A percentile compares a stretch with the other conserved stretches of the same genome.
Evolutionary conservation across 2,329 filamentous ascomycete genomes (phyloP).

Genomic region (Aspergillus sp.): DNA sequence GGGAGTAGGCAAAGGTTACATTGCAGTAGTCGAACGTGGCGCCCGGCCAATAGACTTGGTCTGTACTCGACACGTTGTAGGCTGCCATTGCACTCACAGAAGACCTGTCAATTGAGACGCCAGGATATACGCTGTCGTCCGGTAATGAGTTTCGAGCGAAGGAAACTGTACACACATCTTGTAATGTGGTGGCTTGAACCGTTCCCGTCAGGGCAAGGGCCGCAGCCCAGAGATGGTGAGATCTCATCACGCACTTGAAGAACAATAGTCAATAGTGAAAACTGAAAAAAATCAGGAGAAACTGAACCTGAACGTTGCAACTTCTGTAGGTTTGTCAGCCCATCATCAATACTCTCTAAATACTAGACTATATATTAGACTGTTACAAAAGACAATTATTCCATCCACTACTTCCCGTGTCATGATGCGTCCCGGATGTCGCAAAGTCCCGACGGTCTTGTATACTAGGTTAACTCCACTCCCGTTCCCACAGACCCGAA

Average conservation of each 20-base stretch:
- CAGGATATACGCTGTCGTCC: background rate
- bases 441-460: background rate
- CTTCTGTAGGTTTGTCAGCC: no score
- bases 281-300: background rate
- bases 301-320: background rate
- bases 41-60: background rate
- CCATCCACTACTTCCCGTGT: background rate
- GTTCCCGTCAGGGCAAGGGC: background rate
- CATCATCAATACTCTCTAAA: background rate
- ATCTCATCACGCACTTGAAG: background rate
- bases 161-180: background rate
- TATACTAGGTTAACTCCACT: background rate
- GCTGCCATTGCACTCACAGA: background rate
- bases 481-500: background rate
- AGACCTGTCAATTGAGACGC: background rate
- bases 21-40: background rate
- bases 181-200: background rate
- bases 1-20: background rate
- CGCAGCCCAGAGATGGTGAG: background rate
- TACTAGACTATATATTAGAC: background rate
- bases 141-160: background rate
- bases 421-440: background rate
- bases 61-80: background rate
- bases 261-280: background rate
- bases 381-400: background rate